phyloP scores from a whole-genome alignment of 805 yeast species.

The Nakazawaea anatomiae region DNA sequence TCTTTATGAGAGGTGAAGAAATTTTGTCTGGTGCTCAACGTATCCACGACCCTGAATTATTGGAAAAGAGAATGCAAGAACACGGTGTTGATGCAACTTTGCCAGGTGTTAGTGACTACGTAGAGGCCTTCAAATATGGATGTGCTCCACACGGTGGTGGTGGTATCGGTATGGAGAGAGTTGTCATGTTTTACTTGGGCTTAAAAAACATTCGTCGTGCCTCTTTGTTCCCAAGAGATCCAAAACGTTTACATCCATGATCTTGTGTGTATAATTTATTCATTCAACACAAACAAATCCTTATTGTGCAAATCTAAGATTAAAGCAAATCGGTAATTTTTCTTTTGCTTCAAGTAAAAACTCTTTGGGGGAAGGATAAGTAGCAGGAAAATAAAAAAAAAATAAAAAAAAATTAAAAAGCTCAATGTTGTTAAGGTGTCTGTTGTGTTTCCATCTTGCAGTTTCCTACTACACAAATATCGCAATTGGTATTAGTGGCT shows the following conservation, averaged over 20 bases:
- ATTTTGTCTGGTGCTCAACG: conserved; percentile 99
- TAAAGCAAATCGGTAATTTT: too few relatives aligned
- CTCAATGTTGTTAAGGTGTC: too few relatives aligned
- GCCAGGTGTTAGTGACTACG: conserved; percentile 85
- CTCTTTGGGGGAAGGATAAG: too few relatives aligned
- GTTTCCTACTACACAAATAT: too few relatives aligned
- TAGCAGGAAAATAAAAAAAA: too few relatives aligned
- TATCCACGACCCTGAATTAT: conserved; percentile 85
- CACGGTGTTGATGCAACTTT: conserved; percentile 78
- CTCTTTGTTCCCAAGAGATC: conserved; percentile 99
- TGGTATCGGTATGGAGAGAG: conserved; percentile 98
- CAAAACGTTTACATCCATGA: conserved; percentile 84
- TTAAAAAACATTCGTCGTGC: conserved; percentile 97
- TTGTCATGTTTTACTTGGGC: conserved; percentile 95
- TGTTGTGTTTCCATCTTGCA: too few relatives aligned
- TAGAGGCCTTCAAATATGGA: conserved; percentile 88
- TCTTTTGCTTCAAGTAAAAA: too few relatives aligned
- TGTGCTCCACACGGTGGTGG: conserved; percentile 99
- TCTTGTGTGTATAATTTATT: background rate
- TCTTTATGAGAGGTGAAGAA: conserved; percentile 99
- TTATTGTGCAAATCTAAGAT: background rate
- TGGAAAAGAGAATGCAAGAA: conserved; percentile 72
- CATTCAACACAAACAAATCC: background rate
- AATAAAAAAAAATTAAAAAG: too few relatives aligned
- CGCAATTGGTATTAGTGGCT: background rate